phyloP scores from a whole-genome alignment of 352 stramenopile genomes.

The Phytophthora vignae region DNA sequence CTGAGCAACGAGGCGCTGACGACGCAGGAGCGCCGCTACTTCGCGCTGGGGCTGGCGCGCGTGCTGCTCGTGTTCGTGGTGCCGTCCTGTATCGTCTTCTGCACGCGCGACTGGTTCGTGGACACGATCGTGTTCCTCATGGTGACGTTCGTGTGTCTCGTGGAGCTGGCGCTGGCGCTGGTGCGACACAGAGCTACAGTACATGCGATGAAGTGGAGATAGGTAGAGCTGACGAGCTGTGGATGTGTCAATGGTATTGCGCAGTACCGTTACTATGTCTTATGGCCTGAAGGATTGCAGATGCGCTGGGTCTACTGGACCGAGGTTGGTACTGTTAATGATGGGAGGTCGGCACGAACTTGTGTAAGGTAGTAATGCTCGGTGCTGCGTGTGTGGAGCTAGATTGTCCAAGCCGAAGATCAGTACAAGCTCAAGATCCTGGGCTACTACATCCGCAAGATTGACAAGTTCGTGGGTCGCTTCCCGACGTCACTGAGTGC shows the following conservation, averaged over 20 bases:
- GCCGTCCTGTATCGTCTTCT: slow-evolving; percentile 57
- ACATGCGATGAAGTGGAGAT: background rate
- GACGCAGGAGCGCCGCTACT: slow-evolving; percentile 64
- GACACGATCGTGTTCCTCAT: slow-evolving; percentile 71
- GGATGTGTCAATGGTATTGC: slow-evolving; percentile 12
- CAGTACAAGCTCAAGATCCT: slow-evolving; percentile 84
- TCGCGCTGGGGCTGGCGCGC: slow-evolving; percentile 58
- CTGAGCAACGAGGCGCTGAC: slow-evolving; percentile 59
- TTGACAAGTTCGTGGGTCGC: slow-evolving; percentile 69
- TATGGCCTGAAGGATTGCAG: slow-evolving; percentile 74
- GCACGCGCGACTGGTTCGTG: slow-evolving; percentile 62
- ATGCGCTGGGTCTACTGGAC: slow-evolving; percentile 81
- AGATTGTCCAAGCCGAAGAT: slow-evolving; percentile 79
- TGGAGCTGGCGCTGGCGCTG: slow-evolving; percentile 60
- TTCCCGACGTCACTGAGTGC: slow-evolving; percentile 62
- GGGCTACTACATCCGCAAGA: slow-evolving; percentile 88
- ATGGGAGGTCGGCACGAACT: background rate
- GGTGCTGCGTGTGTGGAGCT: background rate
- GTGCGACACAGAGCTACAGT: slow-evolving; percentile 32
- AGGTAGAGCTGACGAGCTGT: slow-evolving; percentile 16
- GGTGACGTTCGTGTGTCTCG: slow-evolving; percentile 55
- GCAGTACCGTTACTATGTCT: slow-evolving; percentile 73
- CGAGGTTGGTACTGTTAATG: slow-evolving; percentile 45
- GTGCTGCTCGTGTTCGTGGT: slow-evolving; percentile 63
- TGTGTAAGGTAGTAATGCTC: background rate